A percentile compares a stretch with the other conserved stretches of the same genome.
These are phyloP conservation scores for Phaeolepiota aurea DNA, from an alignment of 768 basidiomycete species.

Conservation along the genomic window DNA sequence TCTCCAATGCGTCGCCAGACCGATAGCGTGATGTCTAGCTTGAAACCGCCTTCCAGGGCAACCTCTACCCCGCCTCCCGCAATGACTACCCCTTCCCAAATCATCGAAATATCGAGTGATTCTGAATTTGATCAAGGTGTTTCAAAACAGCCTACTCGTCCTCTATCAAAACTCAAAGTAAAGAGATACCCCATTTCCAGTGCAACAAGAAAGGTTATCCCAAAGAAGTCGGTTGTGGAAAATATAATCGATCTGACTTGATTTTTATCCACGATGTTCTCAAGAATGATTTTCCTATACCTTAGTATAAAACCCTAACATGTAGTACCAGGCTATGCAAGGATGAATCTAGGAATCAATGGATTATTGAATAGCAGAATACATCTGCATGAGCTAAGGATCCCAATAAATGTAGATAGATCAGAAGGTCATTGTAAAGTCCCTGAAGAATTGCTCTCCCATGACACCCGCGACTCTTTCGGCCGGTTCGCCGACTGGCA, in stretches of 20 bases:
- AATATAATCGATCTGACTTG: slow-evolving; percentile 17
- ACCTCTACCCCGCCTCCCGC: not conserved
- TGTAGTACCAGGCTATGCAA: too few relatives aligned
- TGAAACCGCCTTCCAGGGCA: not conserved
- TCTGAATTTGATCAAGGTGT: slow-evolving; percentile 9
- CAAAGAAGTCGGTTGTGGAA: not conserved
- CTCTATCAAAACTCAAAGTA: slow-evolving; percentile 10
- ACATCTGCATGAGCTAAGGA: not conserved
- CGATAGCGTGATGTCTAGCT: too few relatives aligned
- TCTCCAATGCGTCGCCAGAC: not conserved
- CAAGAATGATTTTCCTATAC: too few relatives aligned
- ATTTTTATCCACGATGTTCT: not conserved
- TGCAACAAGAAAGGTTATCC: too few relatives aligned
- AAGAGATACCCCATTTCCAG: slow-evolving; percentile 4
- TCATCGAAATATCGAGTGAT: slow-evolving; percentile 14
- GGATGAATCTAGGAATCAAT: too few relatives aligned
- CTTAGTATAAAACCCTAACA: too few relatives aligned
- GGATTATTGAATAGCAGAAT: not conserved
- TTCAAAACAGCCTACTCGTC: slow-evolving; percentile 6
- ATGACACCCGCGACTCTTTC: slow-evolving; percentile 33
- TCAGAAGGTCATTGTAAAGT: slow-evolving; percentile 50
- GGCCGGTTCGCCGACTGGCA: slow-evolving; percentile 17
- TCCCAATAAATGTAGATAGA: too few relatives aligned
- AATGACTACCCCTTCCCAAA: not conserved
- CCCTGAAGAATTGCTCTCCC: slow-evolving; percentile 42